phyloP scores from a whole-genome alignment of 345 rosid species.

The Arabidopsis suecica region DNA sequence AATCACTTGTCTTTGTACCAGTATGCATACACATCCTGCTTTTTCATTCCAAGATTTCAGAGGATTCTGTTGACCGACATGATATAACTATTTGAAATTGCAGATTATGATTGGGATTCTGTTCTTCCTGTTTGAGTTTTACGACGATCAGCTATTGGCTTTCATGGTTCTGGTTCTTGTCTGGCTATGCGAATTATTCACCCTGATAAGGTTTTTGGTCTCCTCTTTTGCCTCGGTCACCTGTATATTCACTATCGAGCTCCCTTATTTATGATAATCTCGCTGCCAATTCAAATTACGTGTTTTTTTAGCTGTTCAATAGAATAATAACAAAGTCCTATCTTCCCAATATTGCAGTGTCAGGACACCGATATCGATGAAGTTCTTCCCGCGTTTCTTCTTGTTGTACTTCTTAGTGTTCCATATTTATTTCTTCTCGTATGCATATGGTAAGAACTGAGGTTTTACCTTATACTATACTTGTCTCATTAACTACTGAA shows the following conservation, averaged over 20 bases:
- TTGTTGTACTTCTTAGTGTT: slow-evolving; percentile 96
- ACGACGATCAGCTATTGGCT: slow-evolving; percentile 97
- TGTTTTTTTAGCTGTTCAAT: not conserved
- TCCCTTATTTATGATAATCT: not conserved
- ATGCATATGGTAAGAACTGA: slow-evolving; percentile 72
- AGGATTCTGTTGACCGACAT: slow-evolving; percentile 17
- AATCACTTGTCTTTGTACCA: slow-evolving; percentile 98
- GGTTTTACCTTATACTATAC: not conserved
- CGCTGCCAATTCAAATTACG: not conserved
- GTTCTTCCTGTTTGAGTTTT: slow-evolving; percentile 95
- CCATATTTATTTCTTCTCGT: slow-evolving; percentile 97
- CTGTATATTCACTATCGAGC: not conserved
- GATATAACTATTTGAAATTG: slow-evolving; percentile 41
- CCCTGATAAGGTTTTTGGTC: slow-evolving; percentile 77
- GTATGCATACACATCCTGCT: slow-evolving; percentile 49
- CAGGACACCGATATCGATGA: slow-evolving; percentile 96
- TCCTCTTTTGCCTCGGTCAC: slow-evolving; percentile 38
- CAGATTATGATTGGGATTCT: slow-evolving; percentile 99
- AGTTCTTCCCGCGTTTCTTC: slow-evolving; percentile 99
- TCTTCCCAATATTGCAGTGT: slow-evolving; percentile 64
- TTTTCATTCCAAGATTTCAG: slow-evolving; percentile 10
- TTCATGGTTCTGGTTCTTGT: slow-evolving; percentile 98
- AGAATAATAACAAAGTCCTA: not conserved
- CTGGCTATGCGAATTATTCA: slow-evolving; percentile 97
- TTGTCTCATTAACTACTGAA: not conserved